Conservation (phyloP, 371 early-diverging fungal species). For the Mucor velutinosus region DNA sequence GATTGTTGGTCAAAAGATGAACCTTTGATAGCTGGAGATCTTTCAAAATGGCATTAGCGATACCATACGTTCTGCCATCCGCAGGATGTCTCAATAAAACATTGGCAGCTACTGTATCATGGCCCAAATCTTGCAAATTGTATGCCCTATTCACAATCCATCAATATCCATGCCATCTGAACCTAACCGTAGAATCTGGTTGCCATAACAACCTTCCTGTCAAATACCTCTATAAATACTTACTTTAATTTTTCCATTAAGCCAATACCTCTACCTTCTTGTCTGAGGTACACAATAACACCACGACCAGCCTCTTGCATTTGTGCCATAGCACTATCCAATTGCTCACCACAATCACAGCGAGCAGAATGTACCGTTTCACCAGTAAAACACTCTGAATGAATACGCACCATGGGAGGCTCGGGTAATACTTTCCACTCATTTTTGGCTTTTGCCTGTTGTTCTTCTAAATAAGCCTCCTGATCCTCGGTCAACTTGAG, state of each 20-base stretch:
- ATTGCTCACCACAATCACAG: conserved; percentile 96
- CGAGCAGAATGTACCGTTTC: conserved; percentile 91
- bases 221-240: conserved; percentile 15
- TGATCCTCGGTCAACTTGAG: conserved; percentile 42
- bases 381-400: conserved; percentile 97
- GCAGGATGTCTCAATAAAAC: conserved; percentile 86
- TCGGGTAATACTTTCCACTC: conserved; percentile 29
- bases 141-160: conserved; percentile 73
- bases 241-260: conserved; percentile 89
- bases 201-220: background rate
- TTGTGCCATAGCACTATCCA: conserved; percentile 89
- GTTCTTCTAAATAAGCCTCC: conserved; percentile 38
- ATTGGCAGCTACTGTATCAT: conserved; percentile 95
- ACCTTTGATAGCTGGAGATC: conserved; percentile 74
- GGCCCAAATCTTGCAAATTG: conserved; percentile 94
- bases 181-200: background rate
- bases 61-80: conserved; percentile 89
- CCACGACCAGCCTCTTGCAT: conserved; percentile 85
- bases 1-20: conserved; percentile 93
- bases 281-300: conserved; percentile 91
- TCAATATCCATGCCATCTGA: background rate
- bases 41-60: conserved; percentile 88
- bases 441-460: conserved; percentile 38
- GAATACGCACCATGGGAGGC: conserved; percentile 86
- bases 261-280: conserved; percentile 97